A percentile compares a stretch with the other conserved stretches of the same genome.
These are phyloP conservation scores for thale cress (Arabidopsis thaliana) DNA, from an alignment of 345 rosid species.

Conservation along the genomic window TAIR10.1 NC_003074.8:19885001-19885500, in stretches of 20 bases:
- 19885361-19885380: background rate
- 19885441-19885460: conserved; percentile 11
- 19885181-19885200: background rate
- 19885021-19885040: conserved; percentile 12
- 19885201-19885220: conserved; percentile 6
- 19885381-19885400: conserved; percentile 14
- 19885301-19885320: background rate
- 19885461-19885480: conserved; percentile 4
- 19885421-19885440: background rate
- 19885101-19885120: background rate
- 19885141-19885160: conserved; percentile 16
- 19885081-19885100: background rate
- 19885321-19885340: background rate
- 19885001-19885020: conserved; percentile 10
- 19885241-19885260: conserved; percentile 3
- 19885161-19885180: background rate
- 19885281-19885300: background rate
- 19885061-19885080: background rate
- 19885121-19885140: background rate
- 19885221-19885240: background rate
- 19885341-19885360: background rate
- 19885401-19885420: background rate
- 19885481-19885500: conserved; percentile 12
- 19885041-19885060: background rate
- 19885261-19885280: conserved; percentile 3